These are phyloP conservation scores for Blastobotrys muscicola DNA, from an alignment of 805 yeast species.

Conservation along the genomic window DNA sequence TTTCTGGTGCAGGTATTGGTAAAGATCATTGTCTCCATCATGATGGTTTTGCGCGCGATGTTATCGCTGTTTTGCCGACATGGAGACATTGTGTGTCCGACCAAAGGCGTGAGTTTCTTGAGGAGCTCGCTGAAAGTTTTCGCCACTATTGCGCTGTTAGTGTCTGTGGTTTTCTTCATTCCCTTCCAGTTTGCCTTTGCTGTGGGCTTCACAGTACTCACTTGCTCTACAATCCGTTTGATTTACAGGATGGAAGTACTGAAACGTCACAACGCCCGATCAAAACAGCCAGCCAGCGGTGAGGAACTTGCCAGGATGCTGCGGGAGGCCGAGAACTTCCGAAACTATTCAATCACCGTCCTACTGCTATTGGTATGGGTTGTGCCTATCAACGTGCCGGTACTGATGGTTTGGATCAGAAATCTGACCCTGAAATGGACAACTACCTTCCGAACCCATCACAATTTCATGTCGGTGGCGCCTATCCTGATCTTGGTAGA, in stretches of 20 bases:
- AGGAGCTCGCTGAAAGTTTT: neutral
- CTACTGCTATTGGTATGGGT: slow-evolving; percentile 66
- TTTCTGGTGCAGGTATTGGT: neutral
- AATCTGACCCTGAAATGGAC: slow-evolving; percentile 69
- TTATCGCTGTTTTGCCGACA: neutral
- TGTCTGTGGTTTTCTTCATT: slow-evolving; percentile 48
- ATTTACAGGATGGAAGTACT: slow-evolving; percentile 23
- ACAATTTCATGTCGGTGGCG: slow-evolving; percentile 65
- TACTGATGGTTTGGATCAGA: slow-evolving; percentile 71
- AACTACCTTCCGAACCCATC: slow-evolving; percentile 81
- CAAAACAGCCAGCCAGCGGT: neutral
- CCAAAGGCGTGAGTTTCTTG: neutral
- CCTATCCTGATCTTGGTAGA: slow-evolving; percentile 60
- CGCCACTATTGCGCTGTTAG: slow-evolving; percentile 23
- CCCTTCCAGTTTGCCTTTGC: slow-evolving; percentile 78
- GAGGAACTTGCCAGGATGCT: neutral
- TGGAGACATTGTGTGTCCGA: neutral
- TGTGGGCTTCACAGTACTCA: slow-evolving; percentile 33
- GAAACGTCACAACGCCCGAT: slow-evolving; percentile 1
- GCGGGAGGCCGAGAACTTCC: slow-evolving; percentile 25
- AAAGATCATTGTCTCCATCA: neutral
- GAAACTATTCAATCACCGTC: slow-evolving; percentile 54
- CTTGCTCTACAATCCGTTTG: slow-evolving; percentile 47
- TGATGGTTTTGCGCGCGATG: neutral
- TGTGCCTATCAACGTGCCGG: slow-evolving; percentile 69